phyloP scores from a whole-genome alignment of 495 filamentous ascomycete species.

The Penicillium arizonense region DNA sequence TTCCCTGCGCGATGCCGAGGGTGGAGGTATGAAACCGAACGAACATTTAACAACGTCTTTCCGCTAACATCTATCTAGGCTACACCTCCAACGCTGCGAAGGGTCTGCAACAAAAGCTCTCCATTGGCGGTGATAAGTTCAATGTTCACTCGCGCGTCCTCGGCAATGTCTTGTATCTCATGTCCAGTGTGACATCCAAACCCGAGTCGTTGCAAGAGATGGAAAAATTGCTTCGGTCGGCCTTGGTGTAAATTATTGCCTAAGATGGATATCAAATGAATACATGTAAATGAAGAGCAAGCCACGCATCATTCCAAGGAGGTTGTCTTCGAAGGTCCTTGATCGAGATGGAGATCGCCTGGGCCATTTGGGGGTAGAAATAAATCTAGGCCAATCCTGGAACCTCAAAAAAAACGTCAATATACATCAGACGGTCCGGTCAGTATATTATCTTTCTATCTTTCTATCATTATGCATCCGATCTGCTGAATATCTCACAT shows the following conservation, averaged over 20 bases:
- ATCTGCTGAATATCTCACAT: too few relatives aligned
- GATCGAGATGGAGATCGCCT: too few relatives aligned
- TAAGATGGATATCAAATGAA: too few relatives aligned
- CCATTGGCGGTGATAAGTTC: slow-evolving; percentile 40
- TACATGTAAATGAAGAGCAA: too few relatives aligned
- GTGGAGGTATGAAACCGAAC: slow-evolving; percentile 37
- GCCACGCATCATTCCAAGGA: too few relatives aligned
- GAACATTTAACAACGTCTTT: neutral
- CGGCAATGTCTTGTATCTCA: slow-evolving; percentile 75
- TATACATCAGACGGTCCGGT: too few relatives aligned
- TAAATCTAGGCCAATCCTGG: too few relatives aligned
- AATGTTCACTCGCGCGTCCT: slow-evolving; percentile 71
- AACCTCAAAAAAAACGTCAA: too few relatives aligned
- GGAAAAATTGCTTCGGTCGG: slow-evolving; percentile 36
- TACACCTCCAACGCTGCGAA: slow-evolving; percentile 66
- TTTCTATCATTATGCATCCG: too few relatives aligned
- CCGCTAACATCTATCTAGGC: slow-evolving; percentile 34
- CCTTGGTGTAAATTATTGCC: neutral
- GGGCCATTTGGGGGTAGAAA: too few relatives aligned
- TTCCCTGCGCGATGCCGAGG: slow-evolving; percentile 48
- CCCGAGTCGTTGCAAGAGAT: slow-evolving; percentile 48
- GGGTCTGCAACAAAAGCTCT: slow-evolving; percentile 55
- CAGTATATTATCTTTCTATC: too few relatives aligned
- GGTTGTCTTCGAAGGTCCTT: too few relatives aligned
- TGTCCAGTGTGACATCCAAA: slow-evolving; percentile 64